phyloP scores from a whole-genome alignment of 805 yeast genomes.

The Pichia paraexigua region DNA sequence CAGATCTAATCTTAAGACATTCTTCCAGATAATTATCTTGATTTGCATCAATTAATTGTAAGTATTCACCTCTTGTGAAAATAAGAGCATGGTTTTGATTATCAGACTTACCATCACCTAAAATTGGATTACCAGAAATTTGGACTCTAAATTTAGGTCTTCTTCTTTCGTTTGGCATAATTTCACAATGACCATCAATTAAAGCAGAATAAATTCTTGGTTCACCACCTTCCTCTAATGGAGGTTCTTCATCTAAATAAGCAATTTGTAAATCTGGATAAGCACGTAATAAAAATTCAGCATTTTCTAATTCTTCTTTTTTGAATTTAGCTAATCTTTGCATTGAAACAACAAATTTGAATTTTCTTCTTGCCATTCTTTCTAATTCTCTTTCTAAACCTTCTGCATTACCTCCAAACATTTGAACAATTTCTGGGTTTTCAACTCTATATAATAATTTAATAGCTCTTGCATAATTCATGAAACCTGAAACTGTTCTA shows the following conservation, averaged over 20 bases:
- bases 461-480: slow-evolving; percentile 96
- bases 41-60: slow-evolving; percentile 79
- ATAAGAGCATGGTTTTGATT: slow-evolving; percentile 77
- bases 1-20: slow-evolving; percentile 74
- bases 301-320: slow-evolving; percentile 69
- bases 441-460: slow-evolving; percentile 90
- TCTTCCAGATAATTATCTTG: slow-evolving; percentile 84
- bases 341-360: slow-evolving; percentile 77
- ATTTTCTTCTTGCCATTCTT: slow-evolving; percentile 78
- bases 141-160: slow-evolving; percentile 70
- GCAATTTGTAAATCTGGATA: slow-evolving; percentile 87
- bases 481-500: slow-evolving; percentile 96
- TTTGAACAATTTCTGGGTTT: slow-evolving; percentile 90
- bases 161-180: slow-evolving; percentile 64
- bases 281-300: slow-evolving; percentile 73
- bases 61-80: slow-evolving; percentile 78
- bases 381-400: slow-evolving; percentile 92
- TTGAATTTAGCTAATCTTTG: slow-evolving; percentile 70
- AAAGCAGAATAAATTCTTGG: slow-evolving; percentile 67
- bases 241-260: slow-evolving; percentile 89
- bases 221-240: slow-evolving; percentile 60
- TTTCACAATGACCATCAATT: slow-evolving; percentile 75
- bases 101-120: slow-evolving; percentile 87
- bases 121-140: slow-evolving; percentile 75
- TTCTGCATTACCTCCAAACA: slow-evolving; percentile 98